phyloP scores from a whole-genome alignment of 2,329 filamentous ascomycete species.

The Diaporthe sp. region DNA sequence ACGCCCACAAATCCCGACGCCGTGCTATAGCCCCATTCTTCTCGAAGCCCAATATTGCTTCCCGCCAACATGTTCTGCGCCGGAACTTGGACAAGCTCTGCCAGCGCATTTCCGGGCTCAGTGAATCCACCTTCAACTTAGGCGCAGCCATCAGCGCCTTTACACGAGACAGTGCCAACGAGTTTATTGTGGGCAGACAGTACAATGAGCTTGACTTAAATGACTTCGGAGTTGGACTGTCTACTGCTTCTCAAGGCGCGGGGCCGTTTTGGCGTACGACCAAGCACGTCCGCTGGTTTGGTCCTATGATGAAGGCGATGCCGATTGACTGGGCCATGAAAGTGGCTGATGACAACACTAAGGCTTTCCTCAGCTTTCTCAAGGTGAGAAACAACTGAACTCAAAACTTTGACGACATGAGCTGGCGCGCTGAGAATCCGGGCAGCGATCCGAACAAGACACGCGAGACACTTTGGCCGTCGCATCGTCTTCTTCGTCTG shows the following conservation, averaged over 20 bases:
- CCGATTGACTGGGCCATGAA: slow-evolving; percentile 38
- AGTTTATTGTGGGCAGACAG: slow-evolving; percentile 41
- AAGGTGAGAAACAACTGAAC: not conserved
- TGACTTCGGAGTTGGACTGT: slow-evolving; percentile 39
- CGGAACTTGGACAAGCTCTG: slow-evolving; percentile 38
- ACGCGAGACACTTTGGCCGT: slow-evolving; percentile 19
- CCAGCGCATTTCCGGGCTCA: slow-evolving; percentile 21
- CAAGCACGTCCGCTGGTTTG: slow-evolving; percentile 45
- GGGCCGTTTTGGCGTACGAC: slow-evolving; percentile 42
- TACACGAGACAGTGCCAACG: slow-evolving; percentile 40
- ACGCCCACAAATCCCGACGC: slow-evolving; percentile 34
- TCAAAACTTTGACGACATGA: not conserved
- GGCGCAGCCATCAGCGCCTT: slow-evolving; percentile 43
- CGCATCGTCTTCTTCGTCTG: not conserved
- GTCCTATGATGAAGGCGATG: slow-evolving; percentile 39
- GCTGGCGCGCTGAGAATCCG: not conserved
- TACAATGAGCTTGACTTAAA: slow-evolving; percentile 39
- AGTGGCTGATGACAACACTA: slow-evolving; percentile 31
- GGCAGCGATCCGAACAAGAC: slow-evolving; percentile 29
- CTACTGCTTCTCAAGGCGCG: slow-evolving; percentile 31
- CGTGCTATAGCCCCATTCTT: slow-evolving; percentile 19
- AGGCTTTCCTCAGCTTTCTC: slow-evolving; percentile 20
- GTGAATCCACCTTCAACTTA: slow-evolving; percentile 33
- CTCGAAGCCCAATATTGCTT: slow-evolving; percentile 25
- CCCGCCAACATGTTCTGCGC: slow-evolving; percentile 16